These are phyloP conservation scores for Udeniomyces megalosporus DNA, from an alignment of 768 basidiomycete species.

Conservation along the genomic window DNA sequence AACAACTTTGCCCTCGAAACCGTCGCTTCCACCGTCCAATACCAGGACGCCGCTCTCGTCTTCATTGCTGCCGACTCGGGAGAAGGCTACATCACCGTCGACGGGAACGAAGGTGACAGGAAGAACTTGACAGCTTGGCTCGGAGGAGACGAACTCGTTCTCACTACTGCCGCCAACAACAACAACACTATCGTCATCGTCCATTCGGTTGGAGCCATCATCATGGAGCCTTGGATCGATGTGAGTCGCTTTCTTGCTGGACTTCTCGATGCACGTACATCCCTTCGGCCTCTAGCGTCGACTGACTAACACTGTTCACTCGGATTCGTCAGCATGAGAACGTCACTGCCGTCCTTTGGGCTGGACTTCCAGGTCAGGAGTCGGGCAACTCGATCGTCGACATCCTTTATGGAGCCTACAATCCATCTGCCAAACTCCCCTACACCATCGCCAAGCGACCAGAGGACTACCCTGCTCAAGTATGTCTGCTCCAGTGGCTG, in stretches of 20 bases:
- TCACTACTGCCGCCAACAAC: slow-evolving; percentile 7
- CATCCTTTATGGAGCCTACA: slow-evolving; percentile 48
- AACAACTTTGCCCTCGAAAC: slow-evolving; percentile 47
- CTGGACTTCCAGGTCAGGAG: slow-evolving; percentile 39
- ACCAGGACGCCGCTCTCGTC: slow-evolving; percentile 21
- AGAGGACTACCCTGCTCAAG: slow-evolving; percentile 44
- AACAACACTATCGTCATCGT: slow-evolving; percentile 47
- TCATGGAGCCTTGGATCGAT: slow-evolving; percentile 46
- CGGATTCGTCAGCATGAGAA: slow-evolving; percentile 53
- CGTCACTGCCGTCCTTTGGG: slow-evolving; percentile 33
- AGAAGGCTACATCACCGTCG: slow-evolving; percentile 63
- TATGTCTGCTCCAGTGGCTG: slow-evolving; percentile 1
- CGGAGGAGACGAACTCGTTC: slow-evolving; percentile 47
- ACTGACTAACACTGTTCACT: not conserved
- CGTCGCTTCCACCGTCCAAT: slow-evolving; percentile 28
- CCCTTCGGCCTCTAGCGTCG: not conserved
- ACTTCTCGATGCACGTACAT: not conserved
- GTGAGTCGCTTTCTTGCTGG: not conserved
- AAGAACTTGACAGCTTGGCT: slow-evolving; percentile 61
- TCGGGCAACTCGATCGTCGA: slow-evolving; percentile 56
- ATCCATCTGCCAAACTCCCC: slow-evolving; percentile 55
- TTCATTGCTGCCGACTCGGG: slow-evolving; percentile 73
- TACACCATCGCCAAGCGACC: slow-evolving; percentile 56
- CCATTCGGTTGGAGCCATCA: slow-evolving; percentile 47
- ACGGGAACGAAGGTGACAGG: slow-evolving; percentile 57